A percentile compares a stretch with the other conserved stretches of the same genome.
Evolutionary conservation across 495 filamentous ascomycete genomes (phyloP).

Genomic region (Trichocladium antarcticum): DNA sequence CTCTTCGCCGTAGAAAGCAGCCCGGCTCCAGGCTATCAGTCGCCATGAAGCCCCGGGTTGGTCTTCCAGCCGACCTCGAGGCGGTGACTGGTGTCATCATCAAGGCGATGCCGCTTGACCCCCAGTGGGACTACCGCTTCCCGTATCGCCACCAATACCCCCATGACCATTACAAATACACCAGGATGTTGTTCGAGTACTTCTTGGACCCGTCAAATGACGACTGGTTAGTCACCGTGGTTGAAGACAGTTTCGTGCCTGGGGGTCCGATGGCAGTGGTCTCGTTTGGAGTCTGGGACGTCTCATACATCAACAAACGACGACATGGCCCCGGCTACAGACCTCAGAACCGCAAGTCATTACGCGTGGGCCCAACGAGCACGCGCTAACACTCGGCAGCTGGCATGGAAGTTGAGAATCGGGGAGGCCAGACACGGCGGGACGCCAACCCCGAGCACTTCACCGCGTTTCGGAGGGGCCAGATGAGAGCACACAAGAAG

Average conservation of each 20-base stretch:
- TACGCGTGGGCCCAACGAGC: neutral
- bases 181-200: slow-evolving; percentile 25
- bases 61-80: slow-evolving; percentile 23
- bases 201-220: slow-evolving; percentile 25
- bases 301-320: slow-evolving; percentile 25
- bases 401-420: slow-evolving; percentile 18
- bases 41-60: slow-evolving; percentile 21
- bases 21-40: neutral
- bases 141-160: slow-evolving; percentile 22
- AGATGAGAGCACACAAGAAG: slow-evolving; percentile 19
- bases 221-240: slow-evolving; percentile 30
- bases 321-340: slow-evolving; percentile 22
- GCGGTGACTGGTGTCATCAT: slow-evolving; percentile 27
- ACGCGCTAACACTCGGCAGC: slow-evolving; percentile 8
- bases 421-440: slow-evolving; percentile 18
- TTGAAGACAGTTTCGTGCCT: slow-evolving; percentile 23
- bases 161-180: slow-evolving; percentile 29
- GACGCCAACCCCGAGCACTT: slow-evolving; percentile 28
- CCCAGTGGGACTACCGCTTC: slow-evolving; percentile 32
- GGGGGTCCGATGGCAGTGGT: slow-evolving; percentile 13
- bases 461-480: slow-evolving; percentile 21
- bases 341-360: slow-evolving; percentile 24
- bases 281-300: slow-evolving; percentile 27
- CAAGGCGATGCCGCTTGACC: slow-evolving; percentile 29
- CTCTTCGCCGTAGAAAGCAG: neutral